Evolutionary conservation across 192 early-diverging fungal genomes (phyloP).

Genomic region (Backusella westeae): DNA sequence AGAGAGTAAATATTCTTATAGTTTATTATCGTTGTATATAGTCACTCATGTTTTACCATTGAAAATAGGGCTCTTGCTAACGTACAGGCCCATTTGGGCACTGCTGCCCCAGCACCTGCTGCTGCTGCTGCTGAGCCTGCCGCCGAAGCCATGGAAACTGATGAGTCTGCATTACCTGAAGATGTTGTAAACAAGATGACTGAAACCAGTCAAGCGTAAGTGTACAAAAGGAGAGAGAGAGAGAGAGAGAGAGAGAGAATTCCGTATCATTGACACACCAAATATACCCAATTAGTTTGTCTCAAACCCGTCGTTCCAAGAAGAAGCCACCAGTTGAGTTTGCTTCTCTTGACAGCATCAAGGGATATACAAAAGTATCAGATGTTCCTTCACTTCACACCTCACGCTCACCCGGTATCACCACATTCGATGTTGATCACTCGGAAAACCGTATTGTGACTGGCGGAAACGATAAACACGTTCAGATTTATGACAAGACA

Average conservation of each 20-base stretch:
- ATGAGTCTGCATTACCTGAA: constrained; percentile 40
- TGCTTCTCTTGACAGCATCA: constrained; percentile 65
- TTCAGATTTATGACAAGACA: constrained; percentile 64
- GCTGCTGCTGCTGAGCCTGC: constrained; percentile 20
- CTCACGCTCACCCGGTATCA: constrained; percentile 71
- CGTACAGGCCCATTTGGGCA: constrained; percentile 56
- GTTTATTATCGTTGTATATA: not conserved
- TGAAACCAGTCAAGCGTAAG: constrained; percentile 51
- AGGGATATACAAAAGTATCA: constrained; percentile 48
- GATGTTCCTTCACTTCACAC: constrained; percentile 65
- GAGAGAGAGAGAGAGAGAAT: not conserved
- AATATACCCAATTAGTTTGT: constrained; percentile 48
- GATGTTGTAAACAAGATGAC: constrained; percentile 50
- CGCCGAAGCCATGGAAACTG: constrained; percentile 52
- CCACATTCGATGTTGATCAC: constrained; percentile 53
- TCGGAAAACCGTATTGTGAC: constrained; percentile 68
- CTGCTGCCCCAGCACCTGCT: constrained; percentile 37
- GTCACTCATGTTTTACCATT: constrained; percentile 2
- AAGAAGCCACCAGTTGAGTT: constrained; percentile 79
- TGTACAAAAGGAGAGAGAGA: not conserved
- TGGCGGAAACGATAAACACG: constrained; percentile 79
- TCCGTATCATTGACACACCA: not conserved
- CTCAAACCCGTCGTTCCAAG: constrained; percentile 60
- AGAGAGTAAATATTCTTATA: constrained; percentile 50
- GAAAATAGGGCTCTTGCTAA: constrained; percentile 51